Evolutionary conservation across 108 stramenopile species (phyloP).

Genomic region (Conticribra weissflogii): DNA sequence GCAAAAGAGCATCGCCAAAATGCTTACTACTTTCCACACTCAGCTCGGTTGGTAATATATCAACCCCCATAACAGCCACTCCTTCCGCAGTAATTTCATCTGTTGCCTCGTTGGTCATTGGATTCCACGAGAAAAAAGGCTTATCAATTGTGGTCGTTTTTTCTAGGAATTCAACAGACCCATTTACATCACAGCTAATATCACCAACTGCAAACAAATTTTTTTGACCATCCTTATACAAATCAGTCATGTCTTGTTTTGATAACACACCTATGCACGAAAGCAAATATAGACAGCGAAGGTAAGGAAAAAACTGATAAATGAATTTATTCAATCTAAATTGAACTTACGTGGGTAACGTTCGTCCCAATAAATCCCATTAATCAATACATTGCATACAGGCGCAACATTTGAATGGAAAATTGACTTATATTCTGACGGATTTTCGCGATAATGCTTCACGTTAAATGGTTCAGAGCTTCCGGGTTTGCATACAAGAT

Average conservation of each 20-base stretch:
- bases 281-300: no score
- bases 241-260: constrained; percentile 58
- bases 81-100: constrained; percentile 55
- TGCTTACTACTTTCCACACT: constrained; percentile 77
- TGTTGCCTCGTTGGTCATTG: constrained; percentile 48
- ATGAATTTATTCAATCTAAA: no score
- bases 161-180: constrained; percentile 76
- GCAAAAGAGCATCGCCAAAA: constrained; percentile 82
- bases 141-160: constrained; percentile 75
- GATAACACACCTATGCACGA: constrained; percentile 53
- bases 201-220: constrained; percentile 71
- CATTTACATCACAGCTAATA: constrained; percentile 83
- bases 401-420: constrained; percentile 73
- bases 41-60: constrained; percentile 86
- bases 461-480: constrained; percentile 51
- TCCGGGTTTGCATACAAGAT: constrained; percentile 43
- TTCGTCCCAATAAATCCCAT: constrained; percentile 88
- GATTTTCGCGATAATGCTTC: constrained; percentile 68
- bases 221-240: constrained; percentile 42
- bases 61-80: constrained; percentile 73
- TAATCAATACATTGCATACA: constrained; percentile 68
- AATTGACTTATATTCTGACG: constrained; percentile 62
- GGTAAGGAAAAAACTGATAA: no score
- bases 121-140: constrained; percentile 76
- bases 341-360: constrained; percentile 72